Evolutionary conservation across 371 early-diverging fungal genomes (phyloP), one percentile per base, ranked within the genome.

Genomic region (Mortierella sp.): DNA sequence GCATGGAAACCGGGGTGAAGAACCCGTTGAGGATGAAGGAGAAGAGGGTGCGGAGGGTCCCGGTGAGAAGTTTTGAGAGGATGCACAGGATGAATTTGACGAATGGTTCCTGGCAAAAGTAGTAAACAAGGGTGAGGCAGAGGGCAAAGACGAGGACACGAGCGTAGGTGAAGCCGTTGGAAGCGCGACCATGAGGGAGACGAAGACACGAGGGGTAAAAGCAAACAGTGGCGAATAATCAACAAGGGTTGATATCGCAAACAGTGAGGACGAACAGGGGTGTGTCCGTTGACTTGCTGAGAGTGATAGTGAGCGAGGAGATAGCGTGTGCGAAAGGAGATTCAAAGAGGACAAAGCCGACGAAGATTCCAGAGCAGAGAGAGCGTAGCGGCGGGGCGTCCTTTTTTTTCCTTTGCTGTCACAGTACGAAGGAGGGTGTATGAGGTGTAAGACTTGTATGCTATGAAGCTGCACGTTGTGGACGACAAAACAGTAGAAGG

Each of bases 1-100:
- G 47, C 60, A 56, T 56, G 60, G 55, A 55, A 64, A 59, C 28
- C 65, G 53, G n/a, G 72, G 64, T 14, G 71, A 70, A n/a, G 64
- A 64, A 3, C 41, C 28, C 21, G 54, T 60, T 28, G 66, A 72
- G 15, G 65, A 61, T 2, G 61, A 60, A 17, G 64, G 56, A 3
- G 71, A 60, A 4, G 63, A 51, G 9, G 64, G 60, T 3, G 59
- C 42, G 21, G 59, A 71, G 26, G 60, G 60, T 8, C 48, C 63
- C 2, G 63, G 63, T 4, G 63, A 70, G 52, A 43, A 32, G 47
- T 66, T 66, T 7, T 43, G 52, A 15, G 69, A 61, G 32, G 48
- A 53, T 6, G 55, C 37, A 27, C 23, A 58, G 24, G 70, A 58
- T 21, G 44, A 44, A 8, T 44, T 14, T 44, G 21, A n/a, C 19